phyloP scores from a whole-genome alignment of 176 grass and related monocot species.

The Ananas comosus region DNA sequence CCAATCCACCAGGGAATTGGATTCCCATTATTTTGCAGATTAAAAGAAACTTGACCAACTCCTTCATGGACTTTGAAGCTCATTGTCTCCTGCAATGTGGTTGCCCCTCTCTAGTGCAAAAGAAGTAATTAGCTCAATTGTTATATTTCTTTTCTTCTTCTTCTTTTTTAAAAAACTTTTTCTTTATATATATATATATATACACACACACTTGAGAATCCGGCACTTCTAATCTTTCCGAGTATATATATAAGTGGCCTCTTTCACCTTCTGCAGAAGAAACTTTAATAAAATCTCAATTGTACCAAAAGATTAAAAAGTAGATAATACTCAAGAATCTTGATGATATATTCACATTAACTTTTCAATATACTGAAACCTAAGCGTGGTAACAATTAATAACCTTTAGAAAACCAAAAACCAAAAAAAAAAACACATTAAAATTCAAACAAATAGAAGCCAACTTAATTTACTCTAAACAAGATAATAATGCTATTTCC shows the following conservation, averaged over 20 bases:
- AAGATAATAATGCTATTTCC: background rate
- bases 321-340: background rate
- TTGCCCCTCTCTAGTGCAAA: background rate
- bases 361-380: background rate
- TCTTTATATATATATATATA: too few relatives aligned
- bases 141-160: too few relatives aligned
- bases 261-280: too few relatives aligned
- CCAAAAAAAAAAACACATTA: too few relatives aligned
- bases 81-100: conserved; percentile 5
- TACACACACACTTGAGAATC: too few relatives aligned
- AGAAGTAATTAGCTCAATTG: background rate
- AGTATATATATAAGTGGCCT: too few relatives aligned
- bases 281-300: background rate
- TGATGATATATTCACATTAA: too few relatives aligned
- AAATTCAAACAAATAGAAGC: too few relatives aligned
- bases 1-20: conserved; percentile 27
- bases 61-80: conserved; percentile 22
- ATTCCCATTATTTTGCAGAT: background rate
- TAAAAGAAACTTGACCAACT: conserved; percentile 7
- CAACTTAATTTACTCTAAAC: too few relatives aligned
- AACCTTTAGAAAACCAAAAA: background rate
- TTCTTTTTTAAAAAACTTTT: too few relatives aligned
- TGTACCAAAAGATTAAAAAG: background rate
- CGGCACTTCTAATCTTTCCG: background rate
- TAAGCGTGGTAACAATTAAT: background rate